Base-by-base conservation (phyloP, 257 asterid species). In the Paraleonurus japonicus region DNA sequence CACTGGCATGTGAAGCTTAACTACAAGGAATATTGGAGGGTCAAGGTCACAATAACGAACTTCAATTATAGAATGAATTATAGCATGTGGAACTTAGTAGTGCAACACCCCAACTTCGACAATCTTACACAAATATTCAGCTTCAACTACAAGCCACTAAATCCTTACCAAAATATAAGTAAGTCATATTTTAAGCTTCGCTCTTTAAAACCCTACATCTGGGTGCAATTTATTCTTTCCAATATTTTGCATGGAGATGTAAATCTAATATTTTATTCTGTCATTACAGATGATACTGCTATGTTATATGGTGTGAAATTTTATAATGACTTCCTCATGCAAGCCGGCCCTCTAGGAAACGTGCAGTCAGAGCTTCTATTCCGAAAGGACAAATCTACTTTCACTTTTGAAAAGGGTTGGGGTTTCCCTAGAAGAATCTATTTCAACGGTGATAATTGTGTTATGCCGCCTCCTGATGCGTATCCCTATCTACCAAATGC, bases 401-500 rank as follows among this genome's bases (percentile, higher is more conserved):
- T 89, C 85, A 85, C 92, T 13, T 89, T 88, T 32, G 95, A 86
- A 22, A 86, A 88, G 79, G 95, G 96, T 2, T 89, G 97, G 97
- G 96, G 89, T 59, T 92, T 92, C 41, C 97, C 97, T 0, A 80
- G 86, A 78, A 87, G 96, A 75, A 67, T 92, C 24, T 89, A 92
- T 71, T 92, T 92, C 87, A 92, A 89, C 24, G 97, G 95, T 3
- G 97, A 92, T 65, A 92, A 89, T 71, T 92, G 97, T 70, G 96
- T 89, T 37, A 89, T 92, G 96, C 96, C 98, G 4, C 92, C 96
- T 61, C 95, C 98, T 1, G 90, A 89, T 61, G 77, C 82, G 15
- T 92, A 92, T 76, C 98, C 98, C 0, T 85, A 67, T 64, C 84
- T 92, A 61, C 96, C 98, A 50, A 92, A 90, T 54, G 74, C 82